Evolutionary conservation across 2,329 filamentous ascomycete species (phyloP), one percentile per base, ranked within the genome.

Genomic region (Aotearoamyces nothofagi): DNA sequence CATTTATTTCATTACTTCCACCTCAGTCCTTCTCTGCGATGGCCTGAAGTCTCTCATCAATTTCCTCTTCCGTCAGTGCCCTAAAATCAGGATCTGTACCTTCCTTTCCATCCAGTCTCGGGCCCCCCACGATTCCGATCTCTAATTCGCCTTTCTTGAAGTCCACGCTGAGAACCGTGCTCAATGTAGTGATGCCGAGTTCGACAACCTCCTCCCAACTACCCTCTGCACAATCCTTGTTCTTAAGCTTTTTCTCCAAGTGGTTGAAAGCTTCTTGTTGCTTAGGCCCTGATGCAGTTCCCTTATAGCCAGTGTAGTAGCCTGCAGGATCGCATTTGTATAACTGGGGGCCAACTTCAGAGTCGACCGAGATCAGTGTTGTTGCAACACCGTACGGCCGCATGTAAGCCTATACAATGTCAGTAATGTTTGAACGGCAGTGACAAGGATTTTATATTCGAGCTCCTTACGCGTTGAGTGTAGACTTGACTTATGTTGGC

Each of bases 141-240:
- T 98, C 90, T 54, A 98, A 77, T 65, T 98, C 90, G 45, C 80
- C 80, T 68, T 96, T 96, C 72, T 98, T 98, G 67, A 98, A 98
- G 56, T 98, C 90, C 56, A 96, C 92, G 58, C 87, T 94, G 40
- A 98, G 68, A 35, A 98, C 86, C 19, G 81, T 92, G 69, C 86
- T 93, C 55, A 98, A 62, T 5, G 90, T 87, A 24, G 83, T 81
- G 55, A 98, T 98, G 34, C 82, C 90, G 46, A 96, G 67, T 65
- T 98, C 90, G 27, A 98, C 87, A 27, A 98, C 90, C 36, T 98
- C 90, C 57, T 93, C 82, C 90, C 90, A 98, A 50, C 63, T 76
- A 36, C 90, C 90, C 33, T 90, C 79, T 19, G 87, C 90, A 46
- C 69, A 66, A 49, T 96, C 86, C 74, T 94, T 94, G 75, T 93